A percentile compares a stretch with the other conserved stretches of the same genome.
Evolutionary conservation across 345 rosid genomes (phyloP).

Genomic region (Linum usitatissimum): DNA sequence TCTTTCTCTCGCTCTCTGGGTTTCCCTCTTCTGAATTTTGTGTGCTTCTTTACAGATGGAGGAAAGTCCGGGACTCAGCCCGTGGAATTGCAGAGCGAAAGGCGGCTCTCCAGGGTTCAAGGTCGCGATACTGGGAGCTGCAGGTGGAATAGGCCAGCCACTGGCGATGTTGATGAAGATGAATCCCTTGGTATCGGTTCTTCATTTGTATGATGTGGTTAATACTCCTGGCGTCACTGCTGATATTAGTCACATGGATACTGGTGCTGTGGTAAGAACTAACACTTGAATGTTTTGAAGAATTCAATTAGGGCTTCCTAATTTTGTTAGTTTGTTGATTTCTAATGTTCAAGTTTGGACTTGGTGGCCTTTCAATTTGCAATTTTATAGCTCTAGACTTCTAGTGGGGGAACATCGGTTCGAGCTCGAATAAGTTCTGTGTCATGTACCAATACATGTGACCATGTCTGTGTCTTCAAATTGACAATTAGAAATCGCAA

Average conservation of each 20-base stretch:
- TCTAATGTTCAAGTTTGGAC: neutral
- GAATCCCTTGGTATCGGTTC: constrained; percentile 88
- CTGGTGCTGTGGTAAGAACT: constrained; percentile 66
- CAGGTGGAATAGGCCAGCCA: constrained; percentile 97
- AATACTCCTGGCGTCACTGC: constrained; percentile 92
- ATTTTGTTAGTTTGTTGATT: neutral
- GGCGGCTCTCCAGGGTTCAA: constrained; percentile 85
- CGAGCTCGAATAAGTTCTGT: no score
- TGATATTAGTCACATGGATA: constrained; percentile 97
- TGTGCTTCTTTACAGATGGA: constrained; percentile 23
- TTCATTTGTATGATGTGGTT: constrained; percentile 89
- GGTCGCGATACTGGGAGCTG: constrained; percentile 89
- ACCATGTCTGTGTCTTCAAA: no score
- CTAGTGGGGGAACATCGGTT: neutral
- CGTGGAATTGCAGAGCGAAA: constrained; percentile 65
- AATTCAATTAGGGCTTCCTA: neutral
- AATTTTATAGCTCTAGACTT: neutral
- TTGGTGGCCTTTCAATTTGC: neutral
- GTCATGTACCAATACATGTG: no score
- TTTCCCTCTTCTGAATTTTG: neutral
- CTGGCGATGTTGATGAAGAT: constrained; percentile 88
- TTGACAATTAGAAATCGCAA: no score
- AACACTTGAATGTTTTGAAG: neutral
- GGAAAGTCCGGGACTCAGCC: constrained; percentile 33
- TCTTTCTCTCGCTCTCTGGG: constrained; percentile 2